Evolutionary conservation across 1,284 basidiomycete species (phyloP).

Genomic region (Megacollybia platyphylla): DNA sequence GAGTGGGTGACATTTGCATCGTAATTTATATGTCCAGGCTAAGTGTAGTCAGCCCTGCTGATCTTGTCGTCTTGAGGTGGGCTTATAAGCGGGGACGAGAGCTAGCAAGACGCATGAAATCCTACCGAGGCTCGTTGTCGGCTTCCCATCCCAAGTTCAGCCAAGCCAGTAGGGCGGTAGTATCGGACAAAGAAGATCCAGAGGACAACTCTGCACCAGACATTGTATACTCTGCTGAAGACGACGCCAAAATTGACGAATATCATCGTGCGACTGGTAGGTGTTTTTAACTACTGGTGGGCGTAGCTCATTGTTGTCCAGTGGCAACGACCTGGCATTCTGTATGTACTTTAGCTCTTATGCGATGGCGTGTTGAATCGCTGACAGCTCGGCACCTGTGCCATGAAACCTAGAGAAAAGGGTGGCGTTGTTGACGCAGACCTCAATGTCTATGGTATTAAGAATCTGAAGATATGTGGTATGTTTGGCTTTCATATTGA

Average conservation of each 20-base stretch:
- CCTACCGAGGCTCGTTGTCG: slow-evolving; percentile 39
- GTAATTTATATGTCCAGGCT: neutral
- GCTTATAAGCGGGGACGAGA: slow-evolving; percentile 49
- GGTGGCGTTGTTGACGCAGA: slow-evolving; percentile 50
- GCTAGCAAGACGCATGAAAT: slow-evolving; percentile 39
- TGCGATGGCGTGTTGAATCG: neutral
- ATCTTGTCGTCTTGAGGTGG: slow-evolving; percentile 39
- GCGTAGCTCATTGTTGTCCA: slow-evolving; percentile 9
- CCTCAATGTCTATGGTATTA: slow-evolving; percentile 52
- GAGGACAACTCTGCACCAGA: slow-evolving; percentile 28
- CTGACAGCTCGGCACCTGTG: slow-evolving; percentile 47
- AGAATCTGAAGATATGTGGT: slow-evolving; percentile 44
- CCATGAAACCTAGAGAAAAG: slow-evolving; percentile 45
- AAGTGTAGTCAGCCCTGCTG: slow-evolving; percentile 25
- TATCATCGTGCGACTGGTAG: slow-evolving; percentile 20
- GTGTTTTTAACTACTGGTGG: neutral
- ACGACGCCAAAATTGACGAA: slow-evolving; percentile 39
- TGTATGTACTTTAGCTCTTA: slow-evolving; percentile 18
- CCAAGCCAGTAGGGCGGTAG: slow-evolving; percentile 27
- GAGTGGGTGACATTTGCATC: slow-evolving; percentile 7
- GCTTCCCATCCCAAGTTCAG: slow-evolving; percentile 36
- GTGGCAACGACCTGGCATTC: slow-evolving; percentile 42
- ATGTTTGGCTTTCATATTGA: neutral
- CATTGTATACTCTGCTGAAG: slow-evolving; percentile 39
- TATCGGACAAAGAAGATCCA: slow-evolving; percentile 17